These are phyloP conservation scores for Sporothrix inflata DNA, from an alignment of 2,329 filamentous ascomycete species.

Conservation along the genomic window DNA sequence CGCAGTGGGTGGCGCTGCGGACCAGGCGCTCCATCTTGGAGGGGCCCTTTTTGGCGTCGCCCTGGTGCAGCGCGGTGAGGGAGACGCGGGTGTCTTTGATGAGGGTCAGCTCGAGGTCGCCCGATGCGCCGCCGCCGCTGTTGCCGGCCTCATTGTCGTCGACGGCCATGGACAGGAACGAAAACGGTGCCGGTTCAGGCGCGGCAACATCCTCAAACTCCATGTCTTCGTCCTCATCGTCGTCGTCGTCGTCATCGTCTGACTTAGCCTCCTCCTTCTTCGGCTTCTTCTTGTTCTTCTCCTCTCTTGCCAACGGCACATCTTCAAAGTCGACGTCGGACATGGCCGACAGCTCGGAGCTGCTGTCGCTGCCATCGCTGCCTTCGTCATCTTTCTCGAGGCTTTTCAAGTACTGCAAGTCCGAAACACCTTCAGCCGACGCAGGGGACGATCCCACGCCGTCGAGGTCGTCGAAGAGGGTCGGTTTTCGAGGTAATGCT, in stretches of 20 bases:
- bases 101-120: conserved; percentile 75
- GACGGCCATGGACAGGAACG: conserved; percentile 38
- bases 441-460: conserved; percentile 51
- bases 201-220: conserved; percentile 63
- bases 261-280: conserved; percentile 30
- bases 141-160: conserved; percentile 35
- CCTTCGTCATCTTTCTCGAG: conserved; percentile 12
- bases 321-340: conserved; percentile 63
- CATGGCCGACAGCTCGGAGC: conserved; percentile 56
- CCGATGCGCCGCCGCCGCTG: conserved; percentile 54
- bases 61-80: conserved; percentile 55
- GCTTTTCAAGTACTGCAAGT: conserved; percentile 41
- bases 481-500: conserved; percentile 54
- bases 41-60: conserved; percentile 76
- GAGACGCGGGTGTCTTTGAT: conserved; percentile 62
- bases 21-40: conserved; percentile 83
- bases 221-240: conserved; percentile 58
- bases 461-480: conserved; percentile 65
- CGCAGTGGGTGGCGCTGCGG: conserved; percentile 76
- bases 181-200: conserved; percentile 39
- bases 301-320: conserved; percentile 44
- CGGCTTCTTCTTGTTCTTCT: conserved; percentile 41
- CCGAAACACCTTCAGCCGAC: conserved; percentile 46
- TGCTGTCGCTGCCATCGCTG: conserved; percentile 46
- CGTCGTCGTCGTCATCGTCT: conserved; percentile 34